Conservation (phyloP, 495 filamentous ascomycete genomes). For the Rusavskia elegans region DNA sequence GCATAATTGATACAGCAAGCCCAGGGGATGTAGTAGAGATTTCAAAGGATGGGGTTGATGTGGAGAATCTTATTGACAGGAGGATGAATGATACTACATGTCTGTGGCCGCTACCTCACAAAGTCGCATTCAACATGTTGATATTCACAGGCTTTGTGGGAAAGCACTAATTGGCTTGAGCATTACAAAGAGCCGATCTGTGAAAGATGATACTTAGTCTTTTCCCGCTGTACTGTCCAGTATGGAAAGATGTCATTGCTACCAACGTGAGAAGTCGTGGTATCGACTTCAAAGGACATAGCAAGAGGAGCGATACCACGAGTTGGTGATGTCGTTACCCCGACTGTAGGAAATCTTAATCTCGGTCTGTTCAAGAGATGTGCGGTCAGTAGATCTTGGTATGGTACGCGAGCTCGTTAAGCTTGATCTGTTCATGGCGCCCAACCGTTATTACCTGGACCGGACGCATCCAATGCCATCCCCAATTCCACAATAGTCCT, state of each 20-base stretch:
- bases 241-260: no score
- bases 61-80: neutral
- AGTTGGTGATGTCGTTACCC: no score
- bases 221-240: neutral
- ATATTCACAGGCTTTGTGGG: no score
- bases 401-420: neutral
- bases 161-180: no score
- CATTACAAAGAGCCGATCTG: neutral
- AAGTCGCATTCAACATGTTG: neutral
- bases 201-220: neutral
- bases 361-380: no score
- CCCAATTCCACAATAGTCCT: slow-evolving; percentile 36
- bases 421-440: neutral
- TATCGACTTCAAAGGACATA: neutral
- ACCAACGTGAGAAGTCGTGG: neutral
- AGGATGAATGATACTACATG: neutral
- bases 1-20: slow-evolving; percentile 9
- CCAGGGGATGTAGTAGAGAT: neutral
- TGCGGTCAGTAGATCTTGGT: neutral
- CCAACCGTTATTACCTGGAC: neutral
- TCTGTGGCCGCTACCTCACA: neutral
- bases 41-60: neutral
- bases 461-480: slow-evolving; percentile 4
- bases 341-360: no score
- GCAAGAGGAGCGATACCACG: no score